Conservation (phyloP, 768 basidiomycete genomes). For the Tylopilus felleus region DNA sequence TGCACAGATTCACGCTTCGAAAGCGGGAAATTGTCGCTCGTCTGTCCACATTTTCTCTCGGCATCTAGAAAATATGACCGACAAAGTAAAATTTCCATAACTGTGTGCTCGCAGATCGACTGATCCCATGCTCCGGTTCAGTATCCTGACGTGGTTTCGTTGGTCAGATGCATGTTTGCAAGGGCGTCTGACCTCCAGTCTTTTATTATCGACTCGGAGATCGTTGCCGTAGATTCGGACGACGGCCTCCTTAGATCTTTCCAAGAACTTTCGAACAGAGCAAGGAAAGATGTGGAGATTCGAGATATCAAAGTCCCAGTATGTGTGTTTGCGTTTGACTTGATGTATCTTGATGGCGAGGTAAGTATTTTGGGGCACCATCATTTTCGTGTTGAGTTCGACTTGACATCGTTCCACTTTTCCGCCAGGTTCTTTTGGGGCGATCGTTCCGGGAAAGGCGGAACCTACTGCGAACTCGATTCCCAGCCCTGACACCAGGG, state of each 20-base stretch:
- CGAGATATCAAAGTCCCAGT: conserved; percentile 75
- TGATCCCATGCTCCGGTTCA: conserved; percentile 29
- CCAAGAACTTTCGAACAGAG: conserved; percentile 82
- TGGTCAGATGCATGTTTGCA: conserved; percentile 52
- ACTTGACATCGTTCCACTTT: conserved; percentile 2
- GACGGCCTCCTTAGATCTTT: conserved; percentile 70
- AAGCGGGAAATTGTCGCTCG: conserved; percentile 23
- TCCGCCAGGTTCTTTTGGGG: conserved; percentile 58
- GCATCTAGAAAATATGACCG: conserved; percentile 90
- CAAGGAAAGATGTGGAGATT: conserved; percentile 77
- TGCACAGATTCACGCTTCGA: conserved; percentile 69
- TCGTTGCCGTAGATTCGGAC: conserved; percentile 73
- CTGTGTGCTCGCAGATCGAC: background rate
- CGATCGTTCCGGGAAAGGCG: conserved; percentile 71
- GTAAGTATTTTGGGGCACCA: conserved; percentile 40
- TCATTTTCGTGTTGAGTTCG: background rate
- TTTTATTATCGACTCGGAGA: conserved; percentile 83
- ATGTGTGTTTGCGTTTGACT: conserved; percentile 83
- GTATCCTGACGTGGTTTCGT: conserved; percentile 78
- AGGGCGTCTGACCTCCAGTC: conserved; percentile 43
- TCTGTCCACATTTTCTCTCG: conserved; percentile 76
- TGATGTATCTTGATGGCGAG: conserved; percentile 81
- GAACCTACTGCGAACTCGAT: conserved; percentile 55
- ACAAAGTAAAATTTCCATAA: conserved; percentile 50
- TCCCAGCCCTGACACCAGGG: conserved; percentile 50